phyloP scores from a whole-genome alignment of 2,329 filamentous ascomycete species.

The Fusarium zealandicum region DNA sequence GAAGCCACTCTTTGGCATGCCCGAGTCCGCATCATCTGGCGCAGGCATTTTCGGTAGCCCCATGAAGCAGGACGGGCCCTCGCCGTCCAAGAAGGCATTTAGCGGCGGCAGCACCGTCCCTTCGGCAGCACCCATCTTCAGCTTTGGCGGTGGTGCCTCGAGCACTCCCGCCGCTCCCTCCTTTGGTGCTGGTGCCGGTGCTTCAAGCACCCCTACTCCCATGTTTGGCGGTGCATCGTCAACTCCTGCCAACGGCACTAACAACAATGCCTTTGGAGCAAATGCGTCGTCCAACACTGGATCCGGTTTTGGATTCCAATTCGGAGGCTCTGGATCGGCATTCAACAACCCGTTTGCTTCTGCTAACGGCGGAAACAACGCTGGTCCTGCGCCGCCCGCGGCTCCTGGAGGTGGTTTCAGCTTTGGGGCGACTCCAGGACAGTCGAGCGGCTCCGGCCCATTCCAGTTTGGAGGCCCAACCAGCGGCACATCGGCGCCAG shows the following conservation, averaged over 20 bases:
- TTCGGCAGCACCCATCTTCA: conserved; percentile 46
- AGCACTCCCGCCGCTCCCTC: conserved; percentile 38
- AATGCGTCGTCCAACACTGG: conserved; percentile 35
- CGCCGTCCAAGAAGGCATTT: conserved; percentile 48
- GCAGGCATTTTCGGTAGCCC: conserved; percentile 51
- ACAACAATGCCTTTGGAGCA: conserved; percentile 49
- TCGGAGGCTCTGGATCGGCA: conserved; percentile 40
- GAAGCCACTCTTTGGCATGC: conserved; percentile 50
- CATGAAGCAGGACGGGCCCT: conserved; percentile 53
- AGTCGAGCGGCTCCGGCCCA: conserved; percentile 38
- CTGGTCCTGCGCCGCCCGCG: conserved; percentile 32
- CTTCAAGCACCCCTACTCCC: conserved; percentile 34
- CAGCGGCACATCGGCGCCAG: conserved; percentile 33
- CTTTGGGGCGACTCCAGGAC: conserved; percentile 47
- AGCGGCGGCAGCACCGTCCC: conserved; percentile 36
- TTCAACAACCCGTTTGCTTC: conserved; percentile 53
- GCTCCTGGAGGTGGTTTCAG: conserved; percentile 46
- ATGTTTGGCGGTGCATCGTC: conserved; percentile 47
- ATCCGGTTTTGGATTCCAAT: conserved; percentile 45
- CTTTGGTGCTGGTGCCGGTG: conserved; percentile 47
- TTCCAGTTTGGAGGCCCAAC: conserved; percentile 51
- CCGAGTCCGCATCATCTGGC: conserved; percentile 44
- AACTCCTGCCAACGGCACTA: conserved; percentile 31
- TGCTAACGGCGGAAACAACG: conserved; percentile 36
- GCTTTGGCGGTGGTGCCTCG: conserved; percentile 41